Evolutionary conservation across 805 yeast species (phyloP).

Genomic region (Barnettozyma populi): DNA sequence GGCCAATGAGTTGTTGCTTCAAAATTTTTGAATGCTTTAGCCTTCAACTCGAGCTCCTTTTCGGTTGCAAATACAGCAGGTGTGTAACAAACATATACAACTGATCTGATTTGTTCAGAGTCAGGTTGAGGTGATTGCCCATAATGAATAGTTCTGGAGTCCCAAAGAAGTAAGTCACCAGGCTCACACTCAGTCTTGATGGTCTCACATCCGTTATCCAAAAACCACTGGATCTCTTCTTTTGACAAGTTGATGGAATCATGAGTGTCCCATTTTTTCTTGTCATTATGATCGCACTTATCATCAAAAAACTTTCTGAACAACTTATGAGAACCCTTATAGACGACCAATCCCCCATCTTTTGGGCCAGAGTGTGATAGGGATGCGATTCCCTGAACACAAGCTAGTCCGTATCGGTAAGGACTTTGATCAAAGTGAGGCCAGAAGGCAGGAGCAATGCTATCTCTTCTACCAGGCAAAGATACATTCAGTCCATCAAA

Average conservation of each 20-base stretch:
- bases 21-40: conserved; percentile 17
- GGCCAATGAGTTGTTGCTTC: conserved; percentile 25
- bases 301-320: conserved; percentile 18
- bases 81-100: conserved; percentile 22
- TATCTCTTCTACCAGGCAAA: conserved; percentile 22
- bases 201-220: conserved; percentile 24
- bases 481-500: conserved; percentile 26
- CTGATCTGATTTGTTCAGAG: conserved; percentile 20
- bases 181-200: conserved; percentile 27
- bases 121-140: conserved; percentile 21
- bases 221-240: conserved; percentile 24
- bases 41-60: conserved; percentile 15
- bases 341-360: conserved; percentile 31
- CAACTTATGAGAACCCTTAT: conserved; percentile 23
- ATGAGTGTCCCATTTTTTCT: conserved; percentile 15
- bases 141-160: conserved; percentile 22
- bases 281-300: background rate
- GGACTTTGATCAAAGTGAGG: conserved; percentile 29
- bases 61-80: conserved; percentile 27
- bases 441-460: conserved; percentile 14
- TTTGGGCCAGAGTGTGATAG: conserved; percentile 15
- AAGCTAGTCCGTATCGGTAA: conserved; percentile 15
- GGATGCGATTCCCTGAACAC: conserved; percentile 16
- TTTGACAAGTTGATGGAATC: conserved; percentile 11
- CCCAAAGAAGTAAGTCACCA: conserved; percentile 33